These are phyloP conservation scores for Papilionanthe hybrid DNA, from an alignment of 116 monocot genomes.

Conservation along the genomic window DNA sequence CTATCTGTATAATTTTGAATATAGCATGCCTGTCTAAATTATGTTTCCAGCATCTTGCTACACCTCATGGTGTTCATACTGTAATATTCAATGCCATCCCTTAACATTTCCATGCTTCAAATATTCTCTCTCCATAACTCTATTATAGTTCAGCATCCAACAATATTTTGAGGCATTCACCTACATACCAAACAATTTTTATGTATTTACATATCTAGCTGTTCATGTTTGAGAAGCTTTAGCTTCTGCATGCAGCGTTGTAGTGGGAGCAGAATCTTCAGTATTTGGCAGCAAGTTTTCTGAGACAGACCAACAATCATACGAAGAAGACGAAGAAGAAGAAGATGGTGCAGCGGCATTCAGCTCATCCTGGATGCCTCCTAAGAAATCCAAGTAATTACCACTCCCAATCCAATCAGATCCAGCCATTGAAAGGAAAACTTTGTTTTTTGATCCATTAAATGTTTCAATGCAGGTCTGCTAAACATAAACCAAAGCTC, in stretches of 20 bases:
- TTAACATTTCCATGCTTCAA: neutral
- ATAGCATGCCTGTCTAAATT: no score
- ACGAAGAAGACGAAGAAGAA: slow-evolving; percentile 39
- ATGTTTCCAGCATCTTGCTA: no score
- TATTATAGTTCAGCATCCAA: neutral
- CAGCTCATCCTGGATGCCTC: slow-evolving; percentile 75
- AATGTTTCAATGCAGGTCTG: slow-evolving; percentile 20
- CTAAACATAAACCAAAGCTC: slow-evolving; percentile 31
- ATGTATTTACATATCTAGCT: no score
- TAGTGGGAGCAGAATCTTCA: slow-evolving; percentile 69
- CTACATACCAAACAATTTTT: no score
- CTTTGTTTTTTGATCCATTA: neutral
- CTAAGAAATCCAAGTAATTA: slow-evolving; percentile 49
- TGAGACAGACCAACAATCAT: slow-evolving; percentile 13
- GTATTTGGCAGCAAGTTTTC: slow-evolving; percentile 37
- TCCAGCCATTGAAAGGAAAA: neutral
- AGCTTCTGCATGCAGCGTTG: slow-evolving; percentile 36
- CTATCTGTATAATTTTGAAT: no score
- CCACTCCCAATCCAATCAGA: neutral
- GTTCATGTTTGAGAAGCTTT: neutral
- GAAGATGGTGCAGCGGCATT: slow-evolving; percentile 70
- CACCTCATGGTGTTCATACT: no score
- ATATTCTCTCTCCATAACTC: neutral
- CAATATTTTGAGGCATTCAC: no score
- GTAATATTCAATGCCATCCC: no score